Percentiles rank a stretch among this genome's conserved stretches.
These are phyloP conservation scores for Pestalotiopsis sp. DNA, from an alignment of 2,329 filamentous ascomycete species.

Conservation along the genomic window DNA sequence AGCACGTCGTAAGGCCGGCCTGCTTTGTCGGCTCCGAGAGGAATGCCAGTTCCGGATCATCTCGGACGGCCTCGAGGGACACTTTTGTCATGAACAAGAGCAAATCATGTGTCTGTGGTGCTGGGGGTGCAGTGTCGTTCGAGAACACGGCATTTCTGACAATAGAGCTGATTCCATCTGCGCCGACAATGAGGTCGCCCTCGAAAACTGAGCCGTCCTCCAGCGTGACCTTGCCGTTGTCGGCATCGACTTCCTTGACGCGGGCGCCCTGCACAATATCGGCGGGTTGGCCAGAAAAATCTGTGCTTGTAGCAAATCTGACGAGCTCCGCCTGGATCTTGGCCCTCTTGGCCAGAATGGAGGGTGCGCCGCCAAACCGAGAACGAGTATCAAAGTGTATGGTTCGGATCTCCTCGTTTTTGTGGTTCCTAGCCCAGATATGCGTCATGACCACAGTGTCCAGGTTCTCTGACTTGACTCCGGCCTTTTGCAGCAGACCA, in stretches of 20 bases:
- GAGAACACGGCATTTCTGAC: constrained; percentile 2
- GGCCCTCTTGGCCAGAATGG: constrained; percentile 22
- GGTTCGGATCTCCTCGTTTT: constrained; percentile 21
- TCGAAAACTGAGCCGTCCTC: neutral
- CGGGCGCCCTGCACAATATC: neutral
- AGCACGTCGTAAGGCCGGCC: constrained; percentile 20
- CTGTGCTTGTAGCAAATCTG: constrained; percentile 19
- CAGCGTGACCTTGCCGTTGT: neutral
- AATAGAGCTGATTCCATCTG: constrained; percentile 12
- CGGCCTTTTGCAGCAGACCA: constrained; percentile 22
- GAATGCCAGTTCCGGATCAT: constrained; percentile 19
- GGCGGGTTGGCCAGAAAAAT: constrained; percentile 6
- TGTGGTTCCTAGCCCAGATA: constrained; percentile 19
- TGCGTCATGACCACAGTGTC: constrained; percentile 24
- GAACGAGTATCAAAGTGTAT: constrained; percentile 23
- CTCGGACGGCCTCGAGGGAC: constrained; percentile 18
- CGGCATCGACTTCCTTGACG: neutral
- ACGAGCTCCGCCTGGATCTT: constrained; percentile 22
- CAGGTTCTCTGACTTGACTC: constrained; percentile 21
- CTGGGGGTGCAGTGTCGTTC: neutral
- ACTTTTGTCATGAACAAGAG: constrained; percentile 21
- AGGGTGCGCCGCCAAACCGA: constrained; percentile 20
- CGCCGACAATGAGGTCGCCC: neutral
- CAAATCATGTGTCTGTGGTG: constrained; percentile 1
- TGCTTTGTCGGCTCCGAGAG: constrained; percentile 18